phyloP scores from a whole-genome alignment of 768 basidiomycete species.

The Naganishia kalamii region DNA sequence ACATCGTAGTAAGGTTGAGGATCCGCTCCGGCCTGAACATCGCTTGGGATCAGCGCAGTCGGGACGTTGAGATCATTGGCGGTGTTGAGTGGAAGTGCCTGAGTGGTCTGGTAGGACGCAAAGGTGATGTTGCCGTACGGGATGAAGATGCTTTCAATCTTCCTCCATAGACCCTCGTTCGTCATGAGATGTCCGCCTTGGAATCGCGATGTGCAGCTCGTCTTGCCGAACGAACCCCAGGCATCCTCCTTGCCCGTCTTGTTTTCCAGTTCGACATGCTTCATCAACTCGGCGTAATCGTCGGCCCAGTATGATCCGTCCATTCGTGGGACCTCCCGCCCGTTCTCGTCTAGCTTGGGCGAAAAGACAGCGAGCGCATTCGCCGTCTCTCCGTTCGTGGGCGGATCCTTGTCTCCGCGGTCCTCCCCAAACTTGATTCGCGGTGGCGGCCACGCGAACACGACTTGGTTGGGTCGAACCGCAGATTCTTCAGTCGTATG shows the following conservation, averaged over 20 bases:
- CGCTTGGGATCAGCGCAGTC: not conserved
- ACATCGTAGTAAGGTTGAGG: slow-evolving; percentile 11
- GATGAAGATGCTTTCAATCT: slow-evolving; percentile 43
- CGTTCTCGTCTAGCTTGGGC: slow-evolving; percentile 10
- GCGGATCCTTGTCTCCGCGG: not conserved
- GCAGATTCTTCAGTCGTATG: slow-evolving; percentile 29
- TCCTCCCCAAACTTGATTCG: slow-evolving; percentile 24
- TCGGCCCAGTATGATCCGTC: slow-evolving; percentile 44
- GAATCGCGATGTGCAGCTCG: slow-evolving; percentile 44
- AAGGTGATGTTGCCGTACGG: slow-evolving; percentile 43
- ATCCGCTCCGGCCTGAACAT: not conserved
- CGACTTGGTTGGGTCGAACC: slow-evolving; percentile 28
- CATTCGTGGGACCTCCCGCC: slow-evolving; percentile 14
- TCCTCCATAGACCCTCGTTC: slow-evolving; percentile 41
- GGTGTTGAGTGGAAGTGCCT: slow-evolving; percentile 17
- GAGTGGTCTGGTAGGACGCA: slow-evolving; percentile 43
- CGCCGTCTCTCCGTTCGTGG: not conserved
- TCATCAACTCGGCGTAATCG: slow-evolving; percentile 42
- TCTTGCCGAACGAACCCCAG: slow-evolving; percentile 28
- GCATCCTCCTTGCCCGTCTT: slow-evolving; percentile 32
- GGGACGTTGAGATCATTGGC: not conserved
- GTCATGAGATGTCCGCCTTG: slow-evolving; percentile 41
- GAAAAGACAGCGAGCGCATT: not conserved
- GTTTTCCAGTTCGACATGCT: slow-evolving; percentile 41
- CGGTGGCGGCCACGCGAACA: slow-evolving; percentile 46